phyloP scores from a whole-genome alignment of 1,284 basidiomycete species.

The Peniophora sp. region DNA sequence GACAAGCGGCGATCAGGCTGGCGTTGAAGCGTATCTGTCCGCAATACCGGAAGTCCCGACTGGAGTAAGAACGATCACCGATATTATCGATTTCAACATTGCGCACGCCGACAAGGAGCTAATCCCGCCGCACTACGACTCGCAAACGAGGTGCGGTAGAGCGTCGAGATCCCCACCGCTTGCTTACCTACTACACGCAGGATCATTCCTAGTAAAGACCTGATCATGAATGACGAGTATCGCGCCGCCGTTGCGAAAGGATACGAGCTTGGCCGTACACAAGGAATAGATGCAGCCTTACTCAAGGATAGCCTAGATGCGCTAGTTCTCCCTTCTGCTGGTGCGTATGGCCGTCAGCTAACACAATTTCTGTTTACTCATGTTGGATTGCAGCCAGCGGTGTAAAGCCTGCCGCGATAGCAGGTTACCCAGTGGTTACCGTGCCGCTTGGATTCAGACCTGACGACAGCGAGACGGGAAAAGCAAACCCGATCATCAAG shows the following conservation, averaged over 20 bases:
- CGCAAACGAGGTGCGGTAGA: slow-evolving; percentile 33
- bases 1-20: slow-evolving; percentile 26
- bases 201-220: slow-evolving; percentile 39
- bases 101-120: slow-evolving; percentile 40
- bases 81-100: slow-evolving; percentile 49
- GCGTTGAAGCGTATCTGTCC: slow-evolving; percentile 40
- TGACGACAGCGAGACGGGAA: slow-evolving; percentile 26
- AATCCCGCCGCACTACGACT: slow-evolving; percentile 33
- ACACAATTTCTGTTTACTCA: no score
- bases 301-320: slow-evolving; percentile 46
- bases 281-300: slow-evolving; percentile 53
- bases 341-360: slow-evolving; percentile 29
- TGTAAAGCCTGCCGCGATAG: slow-evolving; percentile 25
- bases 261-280: slow-evolving; percentile 41
- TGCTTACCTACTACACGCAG: slow-evolving; percentile 17
- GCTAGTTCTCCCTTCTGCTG: slow-evolving; percentile 45
- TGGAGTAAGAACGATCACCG: slow-evolving; percentile 43
- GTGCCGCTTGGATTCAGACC: slow-evolving; percentile 59
- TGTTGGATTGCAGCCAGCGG: no score
- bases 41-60: slow-evolving; percentile 39
- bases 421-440: slow-evolving; percentile 34
- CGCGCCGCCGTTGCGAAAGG: slow-evolving; percentile 41
- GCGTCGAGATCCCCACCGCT: no score
- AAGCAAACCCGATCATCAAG: slow-evolving; percentile 15
- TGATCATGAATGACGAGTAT: slow-evolving; percentile 35